Evolutionary conservation across 1,284 basidiomycete species (phyloP), one percentile per base, ranked within the genome.

Genomic region (Fomitopsis palustris): DNA sequence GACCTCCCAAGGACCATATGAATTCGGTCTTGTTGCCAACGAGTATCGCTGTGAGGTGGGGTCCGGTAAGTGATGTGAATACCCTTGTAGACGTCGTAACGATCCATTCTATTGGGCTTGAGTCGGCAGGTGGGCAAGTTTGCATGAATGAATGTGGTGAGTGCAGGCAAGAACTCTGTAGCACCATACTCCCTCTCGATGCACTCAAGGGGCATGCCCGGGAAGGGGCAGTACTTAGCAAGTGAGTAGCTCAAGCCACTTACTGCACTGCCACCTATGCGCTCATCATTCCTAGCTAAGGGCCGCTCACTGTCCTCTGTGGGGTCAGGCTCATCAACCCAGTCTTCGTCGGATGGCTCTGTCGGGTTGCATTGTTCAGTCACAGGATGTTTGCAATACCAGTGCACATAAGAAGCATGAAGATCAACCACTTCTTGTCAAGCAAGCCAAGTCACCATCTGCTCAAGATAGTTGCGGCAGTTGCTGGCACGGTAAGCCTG

Each of bases 401-500:
- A 39, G 4, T 5, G 16, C 16, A 39, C 19, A n/a, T 39, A 39
- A 7, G 38, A 5, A 16, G 38, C 14, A 39, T 39, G 38, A 12
- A 39, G 19, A n/a, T 39, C 38, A 6, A 60, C 51, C 49, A 55
- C 53, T 19, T 61, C 60, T 1, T 53, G 54, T 2, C 56, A 37
- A 4, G 49, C 45, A 7, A 61, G 42, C 60, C 60, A 61, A 1
- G 45, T 17, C 1, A 55, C 38, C 69, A 77, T 78, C 70, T 75
- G 76, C n/a, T 61, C 51, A 43, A 56, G 56, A 54, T 70, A 63
- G 33, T 67, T 62, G 29, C 58, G 58, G n/a, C 60, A 56, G 49
- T 71, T 72, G 5, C 58, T 62, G 2, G 64, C 66, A 7, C 62
- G 61, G 31, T 67, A 72, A 2, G 63, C 65, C 0, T 64, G 45